Percentiles rank a stretch among this genome's conserved stretches.
Evolutionary conservation across 2,329 filamentous ascomycete genomes (phyloP).

Genomic region (Aspergillus pseudoviridinutans): DNA sequence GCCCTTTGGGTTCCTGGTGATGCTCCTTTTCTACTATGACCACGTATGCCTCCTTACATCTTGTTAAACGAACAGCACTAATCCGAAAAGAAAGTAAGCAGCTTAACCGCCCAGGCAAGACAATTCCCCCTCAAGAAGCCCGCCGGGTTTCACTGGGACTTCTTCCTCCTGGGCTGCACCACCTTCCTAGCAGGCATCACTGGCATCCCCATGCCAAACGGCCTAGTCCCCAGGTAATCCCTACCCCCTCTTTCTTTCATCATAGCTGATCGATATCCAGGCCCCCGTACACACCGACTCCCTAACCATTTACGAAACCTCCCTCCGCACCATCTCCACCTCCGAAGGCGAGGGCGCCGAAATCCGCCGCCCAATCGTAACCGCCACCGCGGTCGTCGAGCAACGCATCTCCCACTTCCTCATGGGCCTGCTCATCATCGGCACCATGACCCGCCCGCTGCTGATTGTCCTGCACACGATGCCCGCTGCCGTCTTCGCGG

Average conservation of each 20-base stretch:
- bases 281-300: slow-evolving; percentile 58
- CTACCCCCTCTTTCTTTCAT: no score
- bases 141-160: slow-evolving; percentile 77
- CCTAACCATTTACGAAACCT: slow-evolving; percentile 67
- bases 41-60: slow-evolving; percentile 63
- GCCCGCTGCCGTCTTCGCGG: slow-evolving; percentile 70
- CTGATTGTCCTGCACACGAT: slow-evolving; percentile 69
- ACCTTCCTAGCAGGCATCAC: slow-evolving; percentile 69
- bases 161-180: slow-evolving; percentile 72
- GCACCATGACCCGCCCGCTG: slow-evolving; percentile 70
- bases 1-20: slow-evolving; percentile 74
- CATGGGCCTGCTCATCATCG: slow-evolving; percentile 69
- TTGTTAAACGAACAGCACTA: neutral
- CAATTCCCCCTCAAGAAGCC: slow-evolving; percentile 75
- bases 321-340: slow-evolving; percentile 62
- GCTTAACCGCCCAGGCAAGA: slow-evolving; percentile 70
- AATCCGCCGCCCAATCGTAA: slow-evolving; percentile 52
- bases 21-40: slow-evolving; percentile 81
- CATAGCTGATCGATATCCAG: slow-evolving; percentile 1
- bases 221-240: slow-evolving; percentile 53
- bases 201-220: slow-evolving; percentile 73
- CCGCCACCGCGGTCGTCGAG: slow-evolving; percentile 48
- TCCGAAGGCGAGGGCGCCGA: slow-evolving; percentile 53
- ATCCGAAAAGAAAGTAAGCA: slow-evolving; percentile 59
- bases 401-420: slow-evolving; percentile 73